A percentile compares a stretch with the other conserved stretches of the same genome.
phyloP scores from a whole-genome alignment of 768 basidiomycete species.

The Mrakia blollopis region DNA sequence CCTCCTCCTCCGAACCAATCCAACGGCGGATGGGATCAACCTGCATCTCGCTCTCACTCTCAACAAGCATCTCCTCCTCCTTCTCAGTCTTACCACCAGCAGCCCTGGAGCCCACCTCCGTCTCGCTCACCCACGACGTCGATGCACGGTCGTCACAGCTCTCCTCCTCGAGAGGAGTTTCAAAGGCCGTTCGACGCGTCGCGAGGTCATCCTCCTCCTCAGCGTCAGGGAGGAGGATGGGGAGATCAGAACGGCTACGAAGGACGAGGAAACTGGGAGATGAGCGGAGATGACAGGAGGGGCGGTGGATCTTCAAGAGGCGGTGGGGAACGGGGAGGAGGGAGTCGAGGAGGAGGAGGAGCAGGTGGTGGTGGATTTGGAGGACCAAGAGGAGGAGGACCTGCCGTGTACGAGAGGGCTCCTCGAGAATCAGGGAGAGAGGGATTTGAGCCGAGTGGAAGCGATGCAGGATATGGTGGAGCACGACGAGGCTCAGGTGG shows the following conservation, averaged over 20 bases:
- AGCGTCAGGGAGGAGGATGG: neutral
- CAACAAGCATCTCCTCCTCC: neutral
- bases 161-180: neutral
- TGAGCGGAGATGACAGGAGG: neutral
- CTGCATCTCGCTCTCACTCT: neutral
- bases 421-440: neutral
- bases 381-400: neutral
- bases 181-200: neutral
- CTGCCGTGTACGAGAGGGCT: neutral
- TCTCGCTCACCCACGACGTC: neutral
- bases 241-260: neutral
- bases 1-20: neutral
- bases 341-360: neutral
- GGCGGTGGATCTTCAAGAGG: neutral
- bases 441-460: neutral
- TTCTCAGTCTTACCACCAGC: neutral
- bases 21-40: neutral
- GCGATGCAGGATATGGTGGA: neutral
- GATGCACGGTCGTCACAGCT: neutral
- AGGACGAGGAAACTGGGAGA: neutral
- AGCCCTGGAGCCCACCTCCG: neutral
- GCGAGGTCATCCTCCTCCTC: slow-evolving; percentile 2
- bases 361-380: neutral
- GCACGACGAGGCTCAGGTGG: neutral
- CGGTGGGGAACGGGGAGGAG: neutral